Evolutionary conservation across 495 filamentous ascomycete species (phyloP), one percentile per base, ranked within the genome.

Genomic region (Aspergillus nidulans): DNA sequence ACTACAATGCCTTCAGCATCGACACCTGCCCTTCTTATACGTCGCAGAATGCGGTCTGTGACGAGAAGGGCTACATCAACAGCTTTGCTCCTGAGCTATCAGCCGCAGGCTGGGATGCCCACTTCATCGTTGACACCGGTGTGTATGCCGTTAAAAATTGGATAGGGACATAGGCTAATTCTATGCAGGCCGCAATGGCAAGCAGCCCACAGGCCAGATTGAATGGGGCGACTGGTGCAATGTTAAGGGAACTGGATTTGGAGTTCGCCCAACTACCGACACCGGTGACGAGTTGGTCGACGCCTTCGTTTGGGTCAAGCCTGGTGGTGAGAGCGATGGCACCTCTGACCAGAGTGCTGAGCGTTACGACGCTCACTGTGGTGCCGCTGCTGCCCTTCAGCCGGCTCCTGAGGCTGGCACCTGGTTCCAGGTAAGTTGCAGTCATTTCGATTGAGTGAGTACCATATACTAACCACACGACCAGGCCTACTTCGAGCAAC

Each of bases 171-270:
- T 19, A 25, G 23, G 3, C 18, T 39, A 19, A 49, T 25, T 45
- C 13, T 24, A 8, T 38, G 10, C 56, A 72, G 76, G 70, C 69
- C 83, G 88, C 60, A 88, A 87, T 64, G 86, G 80, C 65, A 84
- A 86, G 49, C 77, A 83, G 56, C 82, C 84, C 55, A 79, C 84
- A 21, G 60, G 70, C 26, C 88, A 88, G 65, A 69, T 80, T 57
- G 78, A 71, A 34, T 82, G 88, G 86, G 89, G 88, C 64, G 80
- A 92, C 77, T 94, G 89, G 88, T 91, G 88, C 80, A 92, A 92
- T 67, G 81, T 87, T 63, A 81, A 81, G 56, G 83, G 80, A 59
- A 83, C 87, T 46, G 88, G 88, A 28, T 91, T 91, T 67, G 88
- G 89, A 69, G 75, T 79, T 42, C 85, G 84, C 53, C 84, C 85